Conservation (phyloP, 2,329 filamentous ascomycete genomes). For the Diplocarpon mali region DNA sequence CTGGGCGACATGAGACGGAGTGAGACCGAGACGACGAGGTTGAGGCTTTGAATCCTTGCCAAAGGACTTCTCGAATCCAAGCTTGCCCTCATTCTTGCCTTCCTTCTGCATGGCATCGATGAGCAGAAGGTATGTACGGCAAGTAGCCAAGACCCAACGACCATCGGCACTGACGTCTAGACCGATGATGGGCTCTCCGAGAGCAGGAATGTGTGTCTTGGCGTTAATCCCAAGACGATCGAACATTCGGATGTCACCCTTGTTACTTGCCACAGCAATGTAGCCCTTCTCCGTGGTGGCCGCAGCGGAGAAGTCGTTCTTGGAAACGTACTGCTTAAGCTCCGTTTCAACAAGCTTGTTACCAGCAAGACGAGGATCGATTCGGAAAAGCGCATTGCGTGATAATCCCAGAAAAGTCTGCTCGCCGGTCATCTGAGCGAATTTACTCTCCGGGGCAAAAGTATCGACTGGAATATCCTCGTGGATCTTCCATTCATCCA, state of each 20-base stretch:
- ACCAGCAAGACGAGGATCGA: slow-evolving; percentile 82
- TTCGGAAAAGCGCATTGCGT: slow-evolving; percentile 81
- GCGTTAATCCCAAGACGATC: slow-evolving; percentile 94
- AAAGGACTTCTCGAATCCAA: slow-evolving; percentile 94
- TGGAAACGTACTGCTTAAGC: slow-evolving; percentile 90
- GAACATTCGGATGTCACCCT: slow-evolving; percentile 94
- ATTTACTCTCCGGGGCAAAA: slow-evolving; percentile 95
- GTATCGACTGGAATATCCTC: slow-evolving; percentile 88
- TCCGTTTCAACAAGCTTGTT: slow-evolving; percentile 88
- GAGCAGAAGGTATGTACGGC: slow-evolving; percentile 85
- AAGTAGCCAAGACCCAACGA: slow-evolving; percentile 90
- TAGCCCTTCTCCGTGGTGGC: slow-evolving; percentile 95
- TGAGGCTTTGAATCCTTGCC: slow-evolving; percentile 89
- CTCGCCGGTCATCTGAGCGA: slow-evolving; percentile 90
- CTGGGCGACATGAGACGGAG: slow-evolving; percentile 86
- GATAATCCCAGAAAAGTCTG: slow-evolving; percentile 93
- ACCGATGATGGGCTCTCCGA: slow-evolving; percentile 90
- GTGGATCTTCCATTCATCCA: slow-evolving; percentile 97
- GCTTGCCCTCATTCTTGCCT: slow-evolving; percentile 93
- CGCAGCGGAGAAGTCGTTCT: slow-evolving; percentile 92
- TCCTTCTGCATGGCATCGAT: slow-evolving; percentile 84
- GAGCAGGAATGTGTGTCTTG: slow-evolving; percentile 90
- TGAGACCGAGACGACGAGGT: slow-evolving; percentile 78
- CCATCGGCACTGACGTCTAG: slow-evolving; percentile 93
- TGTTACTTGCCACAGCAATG: slow-evolving; percentile 93